Evolutionary conservation across 2,329 filamentous ascomycete species (phyloP), one percentile per base, ranked within the genome.

Genomic region (Clarireedia monteithiana): DNA sequence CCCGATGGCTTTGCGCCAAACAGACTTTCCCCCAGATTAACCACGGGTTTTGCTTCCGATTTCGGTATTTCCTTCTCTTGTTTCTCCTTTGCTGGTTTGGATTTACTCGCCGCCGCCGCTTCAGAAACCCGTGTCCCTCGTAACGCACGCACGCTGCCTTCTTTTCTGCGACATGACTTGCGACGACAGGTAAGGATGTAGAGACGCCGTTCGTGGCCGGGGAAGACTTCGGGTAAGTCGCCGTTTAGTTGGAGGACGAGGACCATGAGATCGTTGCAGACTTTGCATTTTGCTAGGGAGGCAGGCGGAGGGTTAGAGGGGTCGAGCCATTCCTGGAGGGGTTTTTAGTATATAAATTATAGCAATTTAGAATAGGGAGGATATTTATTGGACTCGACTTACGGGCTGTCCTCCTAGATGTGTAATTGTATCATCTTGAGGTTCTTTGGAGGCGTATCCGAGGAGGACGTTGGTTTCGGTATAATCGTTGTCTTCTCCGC

Each of bases 171-270:
- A 69, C 94, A 99, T 10, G 82, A 76, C 70, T 88, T 89, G 62
- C 82, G 80, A 58, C 84, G 81, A 71, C 94, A 99, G 17, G 82
- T 82, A 70, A 95, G 91, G 12, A 99, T 77, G 67, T 96, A 97
- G 17, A 99, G 70, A 59, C 92, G 83, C 63, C 94, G 80, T 67
- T 96, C 90, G 71, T 97, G 89, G 55, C 85, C 84, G 1, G 91
- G 88, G 67, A 96, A 96, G 49, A 83, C 80, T 55, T 92, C 87
- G 14, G 91, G 91, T 3, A 97, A 79, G 69, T 96, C 91, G 65
- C 84, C 91, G 71, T 99, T 90, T 27, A 99, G 80, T 71, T 99
- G 91, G 48, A 99, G 80, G 3, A 99, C 81, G 10, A 97, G 79
- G 1, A 83, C 85, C 82, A 96, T 90, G 52, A 89, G 73, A 52